phyloP scores from a whole-genome alignment of 129 eudicot species.

The Flaveria linearis region DNA sequence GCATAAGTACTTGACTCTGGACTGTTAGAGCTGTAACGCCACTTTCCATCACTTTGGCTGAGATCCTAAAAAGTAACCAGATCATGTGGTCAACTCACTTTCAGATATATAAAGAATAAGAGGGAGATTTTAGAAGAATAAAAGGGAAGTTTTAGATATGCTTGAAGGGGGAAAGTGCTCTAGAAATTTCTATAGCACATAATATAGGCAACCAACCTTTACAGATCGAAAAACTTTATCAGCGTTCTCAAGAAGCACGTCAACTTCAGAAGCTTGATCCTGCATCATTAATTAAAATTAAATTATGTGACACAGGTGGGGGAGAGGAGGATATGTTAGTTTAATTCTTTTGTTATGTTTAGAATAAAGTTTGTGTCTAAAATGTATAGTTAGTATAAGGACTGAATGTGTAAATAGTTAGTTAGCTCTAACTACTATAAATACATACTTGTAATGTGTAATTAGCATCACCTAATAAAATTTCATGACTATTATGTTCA shows the following conservation, averaged over 20 bases:
- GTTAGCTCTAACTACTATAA: too few relatives aligned
- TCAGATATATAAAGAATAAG: neutral
- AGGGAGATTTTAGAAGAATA: neutral
- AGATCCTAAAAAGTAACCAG: slow-evolving; percentile 53
- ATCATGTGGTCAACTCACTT: slow-evolving; percentile 19
- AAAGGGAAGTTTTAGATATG: neutral
- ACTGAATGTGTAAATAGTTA: too few relatives aligned
- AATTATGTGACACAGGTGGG: neutral
- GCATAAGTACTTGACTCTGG: slow-evolving; percentile 76
- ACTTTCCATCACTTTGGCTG: slow-evolving; percentile 84
- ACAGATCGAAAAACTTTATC: slow-evolving; percentile 60
- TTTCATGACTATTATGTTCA: too few relatives aligned
- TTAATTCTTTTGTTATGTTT: too few relatives aligned
- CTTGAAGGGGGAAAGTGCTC: neutral
- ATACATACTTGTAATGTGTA: too few relatives aligned
- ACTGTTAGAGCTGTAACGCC: slow-evolving; percentile 70
- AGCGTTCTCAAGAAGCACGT: slow-evolving; percentile 55
- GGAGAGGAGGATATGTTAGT: neutral
- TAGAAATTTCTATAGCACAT: neutral
- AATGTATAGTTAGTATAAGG: too few relatives aligned
- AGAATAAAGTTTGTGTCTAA: too few relatives aligned
- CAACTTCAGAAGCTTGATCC: slow-evolving; percentile 56
- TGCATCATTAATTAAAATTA: slow-evolving; percentile 24
- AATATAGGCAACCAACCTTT: slow-evolving; percentile 48
- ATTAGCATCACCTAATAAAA: too few relatives aligned